These are phyloP conservation scores for Corylus heterophylla DNA, from an alignment of 306 rosid genomes.

Conservation along the genomic window DNA sequence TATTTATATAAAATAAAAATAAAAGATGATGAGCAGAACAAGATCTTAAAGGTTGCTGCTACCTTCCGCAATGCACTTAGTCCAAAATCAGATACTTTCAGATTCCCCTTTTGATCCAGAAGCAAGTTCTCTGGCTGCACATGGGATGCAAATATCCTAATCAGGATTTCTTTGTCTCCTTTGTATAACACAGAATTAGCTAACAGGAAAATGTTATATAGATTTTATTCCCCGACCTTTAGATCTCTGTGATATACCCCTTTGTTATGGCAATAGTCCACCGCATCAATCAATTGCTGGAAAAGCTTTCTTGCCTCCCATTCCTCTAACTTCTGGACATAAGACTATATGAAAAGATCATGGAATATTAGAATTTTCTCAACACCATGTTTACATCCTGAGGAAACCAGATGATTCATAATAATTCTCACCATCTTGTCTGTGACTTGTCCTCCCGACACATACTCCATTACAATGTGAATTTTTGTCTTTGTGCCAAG, in stretches of 20 bases:
- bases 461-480: conserved; percentile 77
- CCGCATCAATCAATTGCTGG: conserved; percentile 78
- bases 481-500: conserved; percentile 74
- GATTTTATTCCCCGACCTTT: conserved; percentile 49
- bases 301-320: conserved; percentile 70
- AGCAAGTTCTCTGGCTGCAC: conserved; percentile 79
- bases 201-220: background rate
- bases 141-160: conserved; percentile 21
- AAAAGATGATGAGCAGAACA: background rate
- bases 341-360: conserved; percentile 35
- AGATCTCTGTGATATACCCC: conserved; percentile 83
- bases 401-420: background rate
- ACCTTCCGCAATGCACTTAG: conserved; percentile 73
- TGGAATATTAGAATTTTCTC: conserved; percentile 23
- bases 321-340: conserved; percentile 48
- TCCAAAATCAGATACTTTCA: conserved; percentile 82
- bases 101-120: conserved; percentile 61
- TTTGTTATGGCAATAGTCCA: conserved; percentile 71
- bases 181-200: background rate
- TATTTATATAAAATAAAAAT: background rate
- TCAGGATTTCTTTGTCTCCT: conserved; percentile 8
- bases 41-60: conserved; percentile 16
- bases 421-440: conserved; percentile 66
- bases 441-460: conserved; percentile 66
- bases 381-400: conserved; percentile 2